Conservation (phyloP, 2,329 filamentous ascomycete species). For the Diaporthe vaccinii region DNA sequence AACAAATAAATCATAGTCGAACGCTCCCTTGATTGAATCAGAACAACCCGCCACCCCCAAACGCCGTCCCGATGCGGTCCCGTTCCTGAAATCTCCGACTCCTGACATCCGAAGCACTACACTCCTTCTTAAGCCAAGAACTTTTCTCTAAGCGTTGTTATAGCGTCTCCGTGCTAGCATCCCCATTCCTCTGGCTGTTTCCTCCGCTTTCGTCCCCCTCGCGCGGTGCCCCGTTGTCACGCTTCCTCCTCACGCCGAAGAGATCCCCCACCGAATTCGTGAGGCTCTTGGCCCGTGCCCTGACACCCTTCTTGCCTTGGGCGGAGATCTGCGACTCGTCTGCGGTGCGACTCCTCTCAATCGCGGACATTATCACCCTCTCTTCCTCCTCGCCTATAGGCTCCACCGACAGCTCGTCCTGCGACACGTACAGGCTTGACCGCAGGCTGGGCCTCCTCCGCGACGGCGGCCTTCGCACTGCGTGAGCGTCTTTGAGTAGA, state of each 20-base stretch:
- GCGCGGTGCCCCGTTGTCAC: background rate
- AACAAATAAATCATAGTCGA: background rate
- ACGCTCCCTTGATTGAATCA: background rate
- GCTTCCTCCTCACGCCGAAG: constrained; percentile 36
- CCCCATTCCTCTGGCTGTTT: background rate
- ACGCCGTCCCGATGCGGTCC: constrained; percentile 27
- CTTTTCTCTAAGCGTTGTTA: constrained; percentile 18
- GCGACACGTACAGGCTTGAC: constrained; percentile 67
- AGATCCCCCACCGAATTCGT: constrained; percentile 41
- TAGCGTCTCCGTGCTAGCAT: constrained; percentile 24
- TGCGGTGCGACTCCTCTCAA: constrained; percentile 37
- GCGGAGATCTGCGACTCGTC: constrained; percentile 13
- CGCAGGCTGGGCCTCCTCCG: constrained; percentile 65
- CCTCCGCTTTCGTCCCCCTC: background rate
- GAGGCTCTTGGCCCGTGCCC: constrained; percentile 41
- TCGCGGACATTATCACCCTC: constrained; percentile 37
- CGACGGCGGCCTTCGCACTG: constrained; percentile 55
- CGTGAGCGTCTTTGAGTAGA: constrained; percentile 61
- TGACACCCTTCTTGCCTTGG: constrained; percentile 31
- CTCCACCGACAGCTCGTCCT: constrained; percentile 54
- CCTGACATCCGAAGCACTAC: background rate
- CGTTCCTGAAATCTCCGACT: background rate
- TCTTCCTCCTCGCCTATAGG: constrained; percentile 42
- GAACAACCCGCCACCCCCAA: background rate
- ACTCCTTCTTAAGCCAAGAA: background rate